Base-by-base conservation (phyloP, 2,329 filamentous ascomycete genomes). In the Ciborinia camelliae region DNA sequence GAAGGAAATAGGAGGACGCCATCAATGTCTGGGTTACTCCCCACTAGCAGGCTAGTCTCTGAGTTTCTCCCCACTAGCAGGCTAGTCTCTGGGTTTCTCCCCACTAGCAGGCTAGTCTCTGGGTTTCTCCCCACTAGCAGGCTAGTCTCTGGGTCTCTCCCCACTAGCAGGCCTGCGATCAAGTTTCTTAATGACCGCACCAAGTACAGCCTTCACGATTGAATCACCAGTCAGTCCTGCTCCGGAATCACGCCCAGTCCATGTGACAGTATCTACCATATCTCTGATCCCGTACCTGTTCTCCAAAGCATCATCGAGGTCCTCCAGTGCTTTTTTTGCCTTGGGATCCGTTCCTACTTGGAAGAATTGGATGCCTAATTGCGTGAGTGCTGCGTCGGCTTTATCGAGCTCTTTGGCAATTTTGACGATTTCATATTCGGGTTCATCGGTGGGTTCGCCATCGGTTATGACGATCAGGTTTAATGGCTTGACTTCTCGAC, bases 401-500 rank as follows among this genome's bases (percentile, higher is more conserved):
- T 77, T 77, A 72, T 95, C 89, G 39, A 98, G 84, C 73, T 85
- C 87, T 75, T 82, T 82, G 0, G 92, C 94, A 0, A 85, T 81
- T 4, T 78, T 76, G 48, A 91, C 79, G 55, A 98, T 86, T 32
- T 87, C 81, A 9, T 81, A 81, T 75, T 93, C 90, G 0, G 90
- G 86, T 69, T 96, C 91, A 74, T 97, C 92, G 1, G 82, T 87
- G 1, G 95, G 87, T 48, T 82, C 86, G 6, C 95, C 95, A 75
- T 98, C 94, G 0, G 95, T 98, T 73, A 98, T 90, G 68, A 96
- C 88, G 71, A 98, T 97, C 75, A 98, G 83, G 74, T 97, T 97
- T 55, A 97, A 79, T 1, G 92, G 92, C 74, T 92, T 93, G 28
- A 90, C 81, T 18, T 78, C 76, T 4, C 76, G 76, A 4, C 73